These are phyloP conservation scores for Aureobasidium leucospermi DNA, from an alignment of 2,329 filamentous ascomycete species.

Conservation along the genomic window DNA sequence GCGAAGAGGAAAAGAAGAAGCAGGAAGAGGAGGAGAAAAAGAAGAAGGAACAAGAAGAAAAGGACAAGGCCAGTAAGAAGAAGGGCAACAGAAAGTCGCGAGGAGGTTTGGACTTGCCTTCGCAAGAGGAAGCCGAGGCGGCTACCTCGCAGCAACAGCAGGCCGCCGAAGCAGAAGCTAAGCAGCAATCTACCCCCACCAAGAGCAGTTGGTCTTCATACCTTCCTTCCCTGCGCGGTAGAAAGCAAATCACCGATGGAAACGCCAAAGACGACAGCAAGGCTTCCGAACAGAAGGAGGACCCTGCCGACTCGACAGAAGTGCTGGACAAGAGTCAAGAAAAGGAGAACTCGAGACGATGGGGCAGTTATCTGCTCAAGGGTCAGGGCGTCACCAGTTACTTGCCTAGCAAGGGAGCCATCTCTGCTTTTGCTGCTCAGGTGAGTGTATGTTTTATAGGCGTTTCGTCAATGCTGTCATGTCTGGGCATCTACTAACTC, in stretches of 20 bases:
- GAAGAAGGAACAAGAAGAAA: constrained; percentile 18
- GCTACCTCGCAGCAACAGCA: not conserved
- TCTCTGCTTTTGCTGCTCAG: constrained; percentile 38
- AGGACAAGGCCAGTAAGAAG: constrained; percentile 2
- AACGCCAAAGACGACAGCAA: constrained; percentile 15
- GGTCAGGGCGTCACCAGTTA: constrained; percentile 43
- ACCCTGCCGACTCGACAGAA: constrained; percentile 19
- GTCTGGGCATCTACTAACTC: not conserved
- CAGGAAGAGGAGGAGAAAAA: not conserved
- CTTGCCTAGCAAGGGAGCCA: constrained; percentile 36
- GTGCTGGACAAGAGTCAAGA: constrained; percentile 22
- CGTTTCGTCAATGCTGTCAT: not conserved
- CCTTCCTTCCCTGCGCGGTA: constrained; percentile 16
- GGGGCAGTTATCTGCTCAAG: constrained; percentile 41
- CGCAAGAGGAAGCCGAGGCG: constrained; percentile 16
- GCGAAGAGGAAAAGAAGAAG: constrained; percentile 15
- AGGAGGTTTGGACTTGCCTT: constrained; percentile 13
- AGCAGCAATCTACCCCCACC: constrained; percentile 1
- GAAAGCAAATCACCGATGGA: constrained; percentile 17
- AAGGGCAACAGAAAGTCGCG: constrained; percentile 9
- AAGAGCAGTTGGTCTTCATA: constrained; percentile 17
- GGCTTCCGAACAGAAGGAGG: constrained; percentile 16
- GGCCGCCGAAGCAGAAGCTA: not conserved
- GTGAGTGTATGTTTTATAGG: constrained; percentile 18
- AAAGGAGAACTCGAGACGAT: constrained; percentile 33